Percentiles rank a stretch among this genome's conserved stretches.
phyloP scores from a whole-genome alignment of 129 eudicot species.

The Tagetes erecta region DNA sequence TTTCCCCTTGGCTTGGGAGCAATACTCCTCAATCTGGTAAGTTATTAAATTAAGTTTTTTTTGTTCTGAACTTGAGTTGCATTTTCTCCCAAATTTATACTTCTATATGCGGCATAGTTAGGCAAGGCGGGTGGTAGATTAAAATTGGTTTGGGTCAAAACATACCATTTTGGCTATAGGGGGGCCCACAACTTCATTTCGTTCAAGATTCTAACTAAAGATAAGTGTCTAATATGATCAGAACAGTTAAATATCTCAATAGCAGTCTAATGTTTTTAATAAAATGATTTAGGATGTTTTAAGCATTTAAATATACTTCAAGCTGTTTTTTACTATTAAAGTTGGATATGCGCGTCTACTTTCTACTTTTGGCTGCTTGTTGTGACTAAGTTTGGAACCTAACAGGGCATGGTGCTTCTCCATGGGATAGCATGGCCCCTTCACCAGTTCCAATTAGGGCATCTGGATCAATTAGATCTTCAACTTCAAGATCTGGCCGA shows the following conservation, averaged over 20 bases:
- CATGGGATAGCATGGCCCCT: slow-evolving; percentile 92
- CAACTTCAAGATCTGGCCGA: slow-evolving; percentile 59
- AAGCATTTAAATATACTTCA: not conserved
- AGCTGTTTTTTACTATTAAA: too few species aligned
- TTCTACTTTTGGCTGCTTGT: slow-evolving; percentile 21
- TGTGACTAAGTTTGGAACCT: slow-evolving; percentile 9
- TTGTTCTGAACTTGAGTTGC: not conserved
- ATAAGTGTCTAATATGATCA: slow-evolving; percentile 3
- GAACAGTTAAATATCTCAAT: not conserved
- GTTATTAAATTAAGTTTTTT: slow-evolving; percentile 24
- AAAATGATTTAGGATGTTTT: not conserved
- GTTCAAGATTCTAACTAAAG: not conserved
- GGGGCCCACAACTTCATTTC: not conserved
- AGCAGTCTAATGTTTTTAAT: not conserved
- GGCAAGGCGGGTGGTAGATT: not conserved
- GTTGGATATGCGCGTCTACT: not conserved
- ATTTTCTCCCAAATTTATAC: not conserved
- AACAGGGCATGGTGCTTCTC: slow-evolving; percentile 62
- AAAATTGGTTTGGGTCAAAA: not conserved
- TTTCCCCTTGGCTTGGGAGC: slow-evolving; percentile 90
- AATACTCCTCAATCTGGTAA: slow-evolving; percentile 65
- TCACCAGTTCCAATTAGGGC: slow-evolving; percentile 96
- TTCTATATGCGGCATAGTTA: slow-evolving; percentile 7
- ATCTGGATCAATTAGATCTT: slow-evolving; percentile 77
- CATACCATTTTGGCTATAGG: not conserved